Conservation (phyloP, 805 yeast species). For the Nakazawaea peltata region DNA sequence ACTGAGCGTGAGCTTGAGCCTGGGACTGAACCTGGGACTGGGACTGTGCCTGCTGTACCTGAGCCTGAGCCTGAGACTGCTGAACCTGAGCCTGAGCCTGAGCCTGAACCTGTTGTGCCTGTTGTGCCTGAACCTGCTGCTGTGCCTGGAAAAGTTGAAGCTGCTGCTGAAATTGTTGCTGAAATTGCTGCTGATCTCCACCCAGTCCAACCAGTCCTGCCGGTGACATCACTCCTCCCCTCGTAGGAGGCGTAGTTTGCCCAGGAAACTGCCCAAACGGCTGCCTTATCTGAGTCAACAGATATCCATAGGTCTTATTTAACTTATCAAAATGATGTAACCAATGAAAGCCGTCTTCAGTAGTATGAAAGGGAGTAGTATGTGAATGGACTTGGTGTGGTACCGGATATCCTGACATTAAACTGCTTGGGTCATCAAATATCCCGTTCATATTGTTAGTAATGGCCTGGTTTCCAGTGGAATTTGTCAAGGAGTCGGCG, state of each 20-base stretch:
- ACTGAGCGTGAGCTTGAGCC: neutral
- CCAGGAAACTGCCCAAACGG: no score
- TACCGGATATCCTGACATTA: neutral
- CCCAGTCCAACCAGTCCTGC: no score
- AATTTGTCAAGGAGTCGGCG: no score
- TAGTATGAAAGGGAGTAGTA: neutral
- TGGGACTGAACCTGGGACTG: neutral
- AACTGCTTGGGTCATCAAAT: neutral
- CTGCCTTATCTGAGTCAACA: conserved; percentile 3
- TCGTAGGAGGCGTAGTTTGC: no score
- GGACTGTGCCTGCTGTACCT: neutral
- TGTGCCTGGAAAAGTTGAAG: neutral
- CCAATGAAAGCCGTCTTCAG: neutral
- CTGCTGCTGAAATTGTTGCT: neutral
- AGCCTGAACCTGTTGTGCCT: no score
- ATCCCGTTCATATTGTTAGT: no score
- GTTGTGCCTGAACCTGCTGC: neutral
- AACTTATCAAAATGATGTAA: conserved; percentile 4
- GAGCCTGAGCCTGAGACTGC: no score
- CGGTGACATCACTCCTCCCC: no score
- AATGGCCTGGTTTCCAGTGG: no score
- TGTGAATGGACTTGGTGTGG: neutral
- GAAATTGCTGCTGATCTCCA: neutral
- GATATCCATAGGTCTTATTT: conserved; percentile 1
- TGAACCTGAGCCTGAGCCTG: no score